phyloP scores from a whole-genome alignment of 2,329 filamentous ascomycete genomes.

The Neospermospora avenae region DNA sequence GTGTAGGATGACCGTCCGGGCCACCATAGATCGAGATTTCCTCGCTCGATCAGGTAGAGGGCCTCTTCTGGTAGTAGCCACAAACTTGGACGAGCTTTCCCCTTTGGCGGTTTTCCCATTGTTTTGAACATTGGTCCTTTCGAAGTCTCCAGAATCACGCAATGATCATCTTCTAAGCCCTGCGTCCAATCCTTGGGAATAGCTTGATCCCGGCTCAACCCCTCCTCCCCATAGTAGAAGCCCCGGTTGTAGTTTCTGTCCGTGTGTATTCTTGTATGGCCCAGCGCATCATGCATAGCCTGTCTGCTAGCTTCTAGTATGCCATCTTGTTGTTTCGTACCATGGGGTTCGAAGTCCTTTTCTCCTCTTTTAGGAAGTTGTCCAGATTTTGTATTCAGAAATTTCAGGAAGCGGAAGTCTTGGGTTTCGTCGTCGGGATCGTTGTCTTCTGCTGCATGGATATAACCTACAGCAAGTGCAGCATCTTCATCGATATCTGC shows the following conservation, averaged over 20 bases:
- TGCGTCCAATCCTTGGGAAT: constrained; percentile 67
- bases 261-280: constrained; percentile 72
- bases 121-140: constrained; percentile 69
- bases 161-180: constrained; percentile 51
- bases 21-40: constrained; percentile 85
- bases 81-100: constrained; percentile 58
- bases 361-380: constrained; percentile 83
- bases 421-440: constrained; percentile 76
- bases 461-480: constrained; percentile 26
- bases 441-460: constrained; percentile 45
- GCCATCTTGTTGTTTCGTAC: constrained; percentile 75
- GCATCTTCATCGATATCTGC: constrained; percentile 36
- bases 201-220: constrained; percentile 38
- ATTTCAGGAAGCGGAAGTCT: constrained; percentile 74
- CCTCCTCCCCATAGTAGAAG: constrained; percentile 64
- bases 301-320: constrained; percentile 76
- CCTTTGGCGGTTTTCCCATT: constrained; percentile 65
- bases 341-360: constrained; percentile 96
- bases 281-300: constrained; percentile 86
- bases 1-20: constrained; percentile 54
- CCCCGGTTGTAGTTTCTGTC: constrained; percentile 64
- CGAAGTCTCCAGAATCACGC: constrained; percentile 69
- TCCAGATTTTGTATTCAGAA: constrained; percentile 49
- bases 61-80: constrained; percentile 93
- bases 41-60: constrained; percentile 83